Evolutionary conservation across 345 rosid species (phyloP).

Genomic region (Eucalyptus caleyi): DNA sequence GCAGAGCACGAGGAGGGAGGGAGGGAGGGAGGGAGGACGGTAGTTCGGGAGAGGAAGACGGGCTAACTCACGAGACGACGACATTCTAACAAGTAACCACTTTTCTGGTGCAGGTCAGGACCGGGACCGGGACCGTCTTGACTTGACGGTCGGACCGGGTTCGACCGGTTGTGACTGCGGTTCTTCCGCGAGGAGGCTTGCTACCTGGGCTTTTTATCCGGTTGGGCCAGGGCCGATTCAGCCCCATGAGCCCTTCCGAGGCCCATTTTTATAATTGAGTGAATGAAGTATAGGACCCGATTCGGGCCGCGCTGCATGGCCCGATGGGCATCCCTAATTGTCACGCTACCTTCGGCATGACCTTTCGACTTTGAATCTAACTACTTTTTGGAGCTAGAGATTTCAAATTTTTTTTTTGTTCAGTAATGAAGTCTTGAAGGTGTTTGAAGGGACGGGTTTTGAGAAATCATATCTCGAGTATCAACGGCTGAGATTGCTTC

Average conservation of each 20-base stretch:
- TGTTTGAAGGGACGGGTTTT: not conserved
- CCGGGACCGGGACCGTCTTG: not conserved
- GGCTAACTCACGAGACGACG: not conserved
- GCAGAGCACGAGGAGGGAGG: not conserved
- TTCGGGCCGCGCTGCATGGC: not conserved
- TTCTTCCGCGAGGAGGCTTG: not conserved
- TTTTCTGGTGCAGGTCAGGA: not conserved
- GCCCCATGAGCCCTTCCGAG: not conserved
- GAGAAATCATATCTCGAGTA: not conserved
- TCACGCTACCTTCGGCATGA: too few species aligned
- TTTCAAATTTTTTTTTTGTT: not conserved
- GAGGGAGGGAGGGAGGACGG: not conserved
- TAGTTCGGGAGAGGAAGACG: not conserved
- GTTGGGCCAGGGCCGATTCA: not conserved
- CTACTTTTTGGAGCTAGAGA: not conserved
- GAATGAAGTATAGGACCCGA: too few species aligned
- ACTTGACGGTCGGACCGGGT: not conserved
- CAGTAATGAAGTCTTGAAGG: not conserved
- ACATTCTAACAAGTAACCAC: constrained; percentile 11
- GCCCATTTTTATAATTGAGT: accelerated
- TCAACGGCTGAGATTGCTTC: too few species aligned
- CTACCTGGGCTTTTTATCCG: not conserved
- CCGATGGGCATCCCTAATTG: too few species aligned
- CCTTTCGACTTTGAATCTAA: not conserved
- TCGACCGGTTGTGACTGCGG: not conserved